Evolutionary conservation across 306 rosid genomes (phyloP), one percentile per base, ranked within the genome.

Genomic region (Trifolium fragiferum): DNA sequence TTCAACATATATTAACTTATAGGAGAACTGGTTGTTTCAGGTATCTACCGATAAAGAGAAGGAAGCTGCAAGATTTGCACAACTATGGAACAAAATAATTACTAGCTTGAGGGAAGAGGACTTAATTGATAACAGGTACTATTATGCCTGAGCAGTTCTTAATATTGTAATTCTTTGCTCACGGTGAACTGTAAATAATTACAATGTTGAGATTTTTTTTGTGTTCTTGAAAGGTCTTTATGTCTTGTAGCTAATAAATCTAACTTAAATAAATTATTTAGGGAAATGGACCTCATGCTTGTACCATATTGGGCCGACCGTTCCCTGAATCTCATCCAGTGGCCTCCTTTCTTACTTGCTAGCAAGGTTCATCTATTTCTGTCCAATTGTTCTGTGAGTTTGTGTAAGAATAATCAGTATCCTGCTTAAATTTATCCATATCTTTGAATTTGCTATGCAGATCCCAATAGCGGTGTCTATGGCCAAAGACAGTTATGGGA

Each of bases 321-420:
- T 50, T 89, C 87, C 27, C 63, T 94, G 66, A 74, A 70, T 78
- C 85, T 94, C 57, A 88, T 83, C 81, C 99, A 84, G 67, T 94
- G 99, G 99, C 99, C 99, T 87, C 99, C 99, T 18, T 94, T 94
- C 82, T 85, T 94, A 78, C 99, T 94, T 88, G 96, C 97, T 69
- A 94, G 97, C 95, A 94, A 86, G 99, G 99, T 94, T 68, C 60
- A 70, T 70, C 35, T 60, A 43, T 62, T 58, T 63, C 13, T 76
- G 79, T 71, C 62, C 57, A 69, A 53, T 49, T 77, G 57, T 73
- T 68, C 16, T 53, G 43, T 37, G 75, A 70, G 49, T 54, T 72
- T 61, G 43, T 40, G 7, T 25, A 43, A 68, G 62, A 51, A 37
- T 15, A 71, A 72, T 72, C 44, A 62, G 11, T 57, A 61, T 72